phyloP scores from a whole-genome alignment of 164 flowering plant species.

The Pachysandra terminalis region DNA sequence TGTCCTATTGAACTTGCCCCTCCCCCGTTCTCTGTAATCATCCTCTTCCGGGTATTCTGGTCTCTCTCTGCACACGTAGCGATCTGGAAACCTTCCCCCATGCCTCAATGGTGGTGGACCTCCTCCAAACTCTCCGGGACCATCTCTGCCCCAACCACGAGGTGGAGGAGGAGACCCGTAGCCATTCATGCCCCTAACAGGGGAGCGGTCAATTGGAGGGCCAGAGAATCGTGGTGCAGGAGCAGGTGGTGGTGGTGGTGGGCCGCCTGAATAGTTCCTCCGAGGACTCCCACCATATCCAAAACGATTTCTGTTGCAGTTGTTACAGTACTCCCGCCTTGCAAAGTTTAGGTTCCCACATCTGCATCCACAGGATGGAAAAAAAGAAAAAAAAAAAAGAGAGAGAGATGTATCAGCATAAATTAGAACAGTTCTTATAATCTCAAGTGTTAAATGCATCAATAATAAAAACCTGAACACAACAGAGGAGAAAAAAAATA shows the following conservation, averaged over 20 bases:
- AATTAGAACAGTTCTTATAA: neutral
- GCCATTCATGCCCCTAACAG: slow-evolving; percentile 55
- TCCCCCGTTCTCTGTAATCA: slow-evolving; percentile 37
- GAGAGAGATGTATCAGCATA: neutral
- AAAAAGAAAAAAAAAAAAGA: neutral
- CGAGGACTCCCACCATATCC: slow-evolving; percentile 56
- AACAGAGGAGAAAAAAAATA: neutral
- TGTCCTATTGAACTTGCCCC: slow-evolving; percentile 55
- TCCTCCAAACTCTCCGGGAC: slow-evolving; percentile 52
- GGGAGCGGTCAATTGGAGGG: slow-evolving; percentile 54
- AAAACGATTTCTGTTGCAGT: slow-evolving; percentile 59
- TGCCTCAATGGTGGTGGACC: slow-evolving; percentile 48
- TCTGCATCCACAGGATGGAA: slow-evolving; percentile 29
- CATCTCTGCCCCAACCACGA: slow-evolving; percentile 62
- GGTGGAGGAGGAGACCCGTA: slow-evolving; percentile 84
- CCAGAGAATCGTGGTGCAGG: slow-evolving; percentile 56
- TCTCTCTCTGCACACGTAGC: slow-evolving; percentile 46
- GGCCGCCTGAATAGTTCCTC: slow-evolving; percentile 46
- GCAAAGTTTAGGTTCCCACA: slow-evolving; percentile 89
- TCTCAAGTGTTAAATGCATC: neutral
- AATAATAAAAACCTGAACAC: neutral
- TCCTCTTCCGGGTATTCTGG: slow-evolving; percentile 43
- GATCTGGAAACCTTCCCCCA: slow-evolving; percentile 64
- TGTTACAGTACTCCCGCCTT: slow-evolving; percentile 73
- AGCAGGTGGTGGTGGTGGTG: slow-evolving; percentile 45